Evolutionary conservation across 192 early-diverging fungal species (phyloP).

Genomic region (Linnemannia exigua): DNA sequence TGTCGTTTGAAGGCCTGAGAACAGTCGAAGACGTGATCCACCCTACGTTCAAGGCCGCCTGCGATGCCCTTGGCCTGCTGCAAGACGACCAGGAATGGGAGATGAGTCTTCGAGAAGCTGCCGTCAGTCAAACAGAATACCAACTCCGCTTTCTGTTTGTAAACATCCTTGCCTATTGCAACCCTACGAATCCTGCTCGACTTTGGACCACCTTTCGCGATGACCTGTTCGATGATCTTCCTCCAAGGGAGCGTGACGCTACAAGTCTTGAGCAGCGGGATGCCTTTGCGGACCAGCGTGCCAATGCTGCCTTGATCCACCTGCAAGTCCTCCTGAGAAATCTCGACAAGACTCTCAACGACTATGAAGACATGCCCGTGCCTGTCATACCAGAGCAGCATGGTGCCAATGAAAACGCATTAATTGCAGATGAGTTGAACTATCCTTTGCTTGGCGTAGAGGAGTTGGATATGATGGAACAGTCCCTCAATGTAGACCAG

Average conservation of each 20-base stretch:
- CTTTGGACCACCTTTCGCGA: too few relatives aligned
- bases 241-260: too few relatives aligned
- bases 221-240: too few relatives aligned
- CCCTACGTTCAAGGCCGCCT: slow-evolving; percentile 37
- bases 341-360: too few relatives aligned
- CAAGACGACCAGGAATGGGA: slow-evolving; percentile 42
- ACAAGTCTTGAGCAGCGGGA: too few relatives aligned
- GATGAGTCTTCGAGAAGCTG: slow-evolving; percentile 28
- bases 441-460: neutral
- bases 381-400: neutral
- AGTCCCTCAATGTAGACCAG: slow-evolving; percentile 15
- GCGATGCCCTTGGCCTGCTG: slow-evolving; percentile 25
- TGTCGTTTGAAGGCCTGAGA: slow-evolving; percentile 25
- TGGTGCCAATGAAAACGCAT: neutral
- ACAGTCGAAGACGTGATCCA: slow-evolving; percentile 14
- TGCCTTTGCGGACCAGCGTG: too few relatives aligned
- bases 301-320: too few relatives aligned
- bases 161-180: too few relatives aligned
- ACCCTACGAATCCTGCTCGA: too few relatives aligned
- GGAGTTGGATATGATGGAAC: slow-evolving; percentile 11
- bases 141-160: slow-evolving; percentile 41
- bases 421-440: slow-evolving; percentile 21
- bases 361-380: too few relatives aligned
- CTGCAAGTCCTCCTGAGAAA: too few relatives aligned
- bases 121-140: neutral